Percentiles rank a stretch among this genome's conserved stretches.
Evolutionary conservation across 345 rosid species (phyloP).

Genomic region (Pelargonium nanum): DNA sequence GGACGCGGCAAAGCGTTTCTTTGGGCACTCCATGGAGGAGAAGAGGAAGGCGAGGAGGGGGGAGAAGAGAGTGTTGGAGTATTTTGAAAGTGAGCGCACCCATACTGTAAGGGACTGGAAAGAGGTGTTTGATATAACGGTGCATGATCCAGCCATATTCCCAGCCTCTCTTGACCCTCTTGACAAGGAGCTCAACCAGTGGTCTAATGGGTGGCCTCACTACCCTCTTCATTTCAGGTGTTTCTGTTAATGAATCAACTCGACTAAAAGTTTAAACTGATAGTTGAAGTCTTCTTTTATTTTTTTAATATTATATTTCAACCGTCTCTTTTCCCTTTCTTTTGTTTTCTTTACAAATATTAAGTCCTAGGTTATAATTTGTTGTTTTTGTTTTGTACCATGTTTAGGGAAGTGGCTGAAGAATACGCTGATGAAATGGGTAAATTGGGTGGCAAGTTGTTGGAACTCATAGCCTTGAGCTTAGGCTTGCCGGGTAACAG

Average conservation of each 20-base stretch:
- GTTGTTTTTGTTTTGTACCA: not conserved
- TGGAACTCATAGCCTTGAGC: conserved; percentile 61
- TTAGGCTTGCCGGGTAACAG: conserved; percentile 46
- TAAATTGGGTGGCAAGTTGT: conserved; percentile 43
- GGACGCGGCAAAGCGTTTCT: not conserved
- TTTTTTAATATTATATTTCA: too few relatives aligned
- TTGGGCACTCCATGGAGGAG: conserved; percentile 26
- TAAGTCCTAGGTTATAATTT: not conserved
- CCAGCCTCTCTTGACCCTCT: conserved; percentile 36
- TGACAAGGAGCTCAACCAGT: conserved; percentile 24
- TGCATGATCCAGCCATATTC: conserved; percentile 36
- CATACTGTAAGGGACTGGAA: conserved; percentile 61
- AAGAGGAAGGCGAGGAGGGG: conserved; percentile 46
- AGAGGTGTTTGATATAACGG: conserved; percentile 48
- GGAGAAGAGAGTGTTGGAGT: conserved; percentile 37
- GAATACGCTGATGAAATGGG: conserved; percentile 57
- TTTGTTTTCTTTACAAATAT: not conserved
- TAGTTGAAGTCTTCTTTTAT: too few relatives aligned
- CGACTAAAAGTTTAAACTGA: too few relatives aligned
- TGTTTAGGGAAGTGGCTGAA: conserved; percentile 52
- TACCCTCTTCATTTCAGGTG: conserved; percentile 43
- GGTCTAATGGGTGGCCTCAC: conserved; percentile 50
- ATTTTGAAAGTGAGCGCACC: conserved; percentile 54
- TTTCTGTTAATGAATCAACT: not conserved
- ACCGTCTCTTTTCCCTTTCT: not conserved